A percentile compares a stretch with the other conserved stretches of the same genome.
Evolutionary conservation across 495 filamentous ascomycete genomes (phyloP).

Genomic region (Penicillium cataractarum): DNA sequence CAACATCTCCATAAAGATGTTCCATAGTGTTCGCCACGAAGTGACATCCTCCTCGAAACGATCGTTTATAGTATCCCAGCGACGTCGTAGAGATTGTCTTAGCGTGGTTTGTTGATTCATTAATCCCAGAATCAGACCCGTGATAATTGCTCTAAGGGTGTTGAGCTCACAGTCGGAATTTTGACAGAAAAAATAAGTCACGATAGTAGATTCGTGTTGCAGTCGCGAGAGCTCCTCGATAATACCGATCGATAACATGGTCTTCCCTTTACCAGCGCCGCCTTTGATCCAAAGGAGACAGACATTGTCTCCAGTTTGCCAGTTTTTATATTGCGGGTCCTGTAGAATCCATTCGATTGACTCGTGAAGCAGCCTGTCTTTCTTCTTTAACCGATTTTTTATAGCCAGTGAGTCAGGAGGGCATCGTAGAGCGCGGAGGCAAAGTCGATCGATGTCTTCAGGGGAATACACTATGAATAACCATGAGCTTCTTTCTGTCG

Average conservation of each 20-base stretch:
- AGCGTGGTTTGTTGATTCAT: conserved; percentile 31
- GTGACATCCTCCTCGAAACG: conserved; percentile 7
- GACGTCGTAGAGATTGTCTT: conserved; percentile 27
- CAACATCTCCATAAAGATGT: conserved; percentile 39
- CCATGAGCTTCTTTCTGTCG: no score
- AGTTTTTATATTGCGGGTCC: conserved; percentile 5
- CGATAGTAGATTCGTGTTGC: neutral
- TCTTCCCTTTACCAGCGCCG: conserved; percentile 53
- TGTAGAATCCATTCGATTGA: conserved; percentile 12
- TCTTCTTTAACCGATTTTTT: conserved; percentile 11
- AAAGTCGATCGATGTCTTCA: conserved; percentile 11
- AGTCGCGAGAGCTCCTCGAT: conserved; percentile 28
- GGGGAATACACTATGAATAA: no score
- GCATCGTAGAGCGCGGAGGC: conserved; percentile 6
- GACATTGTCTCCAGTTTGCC: conserved; percentile 3
- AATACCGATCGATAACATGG: conserved; percentile 47
- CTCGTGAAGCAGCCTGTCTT: conserved; percentile 11
- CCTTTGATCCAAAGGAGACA: conserved; percentile 51
- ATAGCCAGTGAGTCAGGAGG: conserved; percentile 11
- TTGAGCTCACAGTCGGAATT: conserved; percentile 38
- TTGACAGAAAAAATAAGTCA: conserved; percentile 55
- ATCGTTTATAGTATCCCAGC: conserved; percentile 12
- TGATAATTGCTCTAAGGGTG: conserved; percentile 41
- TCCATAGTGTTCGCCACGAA: conserved; percentile 25
- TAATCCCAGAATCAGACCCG: conserved; percentile 44